Percentiles rank a stretch among this genome's conserved stretches.
Conservation (phyloP, 2,329 filamentous ascomycete species). For the Orbilia brochopaga region DNA sequence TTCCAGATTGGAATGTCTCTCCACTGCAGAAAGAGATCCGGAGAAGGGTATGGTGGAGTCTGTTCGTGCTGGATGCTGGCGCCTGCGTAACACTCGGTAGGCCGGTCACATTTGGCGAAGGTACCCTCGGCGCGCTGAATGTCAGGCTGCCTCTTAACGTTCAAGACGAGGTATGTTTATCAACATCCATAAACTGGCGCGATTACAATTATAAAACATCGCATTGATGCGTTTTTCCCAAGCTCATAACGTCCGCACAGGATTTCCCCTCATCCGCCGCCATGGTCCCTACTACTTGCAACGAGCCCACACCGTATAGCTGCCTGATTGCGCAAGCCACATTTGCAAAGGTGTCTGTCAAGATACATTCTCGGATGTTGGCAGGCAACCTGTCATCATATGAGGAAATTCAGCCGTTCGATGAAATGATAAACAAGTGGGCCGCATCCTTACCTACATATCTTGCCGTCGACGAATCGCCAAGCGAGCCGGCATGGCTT, state of each 20-base stretch:
- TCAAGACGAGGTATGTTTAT: slow-evolving; percentile 58
- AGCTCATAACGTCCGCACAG: slow-evolving; percentile 51
- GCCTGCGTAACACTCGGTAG: slow-evolving; percentile 62
- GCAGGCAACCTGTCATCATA: slow-evolving; percentile 44
- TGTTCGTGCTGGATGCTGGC: slow-evolving; percentile 61
- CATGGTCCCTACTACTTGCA: slow-evolving; percentile 45
- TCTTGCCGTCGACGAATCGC: slow-evolving; percentile 46
- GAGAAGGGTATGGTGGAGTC: slow-evolving; percentile 58
- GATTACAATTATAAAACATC: slow-evolving; percentile 43
- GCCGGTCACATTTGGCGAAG: slow-evolving; percentile 59
- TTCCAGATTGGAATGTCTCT: slow-evolving; percentile 56
- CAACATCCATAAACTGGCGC: not conserved
- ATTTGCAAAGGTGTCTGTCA: slow-evolving; percentile 44
- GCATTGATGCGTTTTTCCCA: slow-evolving; percentile 48
- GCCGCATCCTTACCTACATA: slow-evolving; percentile 44
- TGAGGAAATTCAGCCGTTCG: slow-evolving; percentile 46
- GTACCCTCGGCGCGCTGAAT: slow-evolving; percentile 57
- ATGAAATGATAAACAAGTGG: slow-evolving; percentile 48
- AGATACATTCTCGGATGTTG: slow-evolving; percentile 44
- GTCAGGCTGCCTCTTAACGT: slow-evolving; percentile 60
- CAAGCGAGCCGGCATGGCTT: slow-evolving; percentile 44
- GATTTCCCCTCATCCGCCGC: slow-evolving; percentile 48
- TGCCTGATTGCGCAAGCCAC: slow-evolving; percentile 47
- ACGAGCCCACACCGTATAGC: slow-evolving; percentile 46
- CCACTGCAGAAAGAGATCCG: slow-evolving; percentile 58